Conservation (phyloP, 1,284 basidiomycete genomes). For the Ceratobasidium sp. region DNA sequence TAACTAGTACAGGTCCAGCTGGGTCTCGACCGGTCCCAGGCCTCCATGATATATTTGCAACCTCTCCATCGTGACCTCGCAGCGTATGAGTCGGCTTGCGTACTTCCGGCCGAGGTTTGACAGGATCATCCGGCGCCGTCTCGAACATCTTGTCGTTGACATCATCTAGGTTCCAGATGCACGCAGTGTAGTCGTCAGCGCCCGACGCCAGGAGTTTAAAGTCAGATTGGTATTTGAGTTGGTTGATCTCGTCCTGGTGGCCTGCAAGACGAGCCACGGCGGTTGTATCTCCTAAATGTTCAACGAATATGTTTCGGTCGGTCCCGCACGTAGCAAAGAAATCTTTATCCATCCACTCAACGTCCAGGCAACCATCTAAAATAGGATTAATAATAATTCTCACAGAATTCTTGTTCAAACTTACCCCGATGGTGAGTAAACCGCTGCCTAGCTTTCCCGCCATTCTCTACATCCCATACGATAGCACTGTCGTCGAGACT, state of each 20-base stretch:
- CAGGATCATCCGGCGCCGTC: conserved; percentile 48
- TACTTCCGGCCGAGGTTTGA: conserved; percentile 55
- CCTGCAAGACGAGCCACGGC: conserved; percentile 62
- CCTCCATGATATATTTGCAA: conserved; percentile 82
- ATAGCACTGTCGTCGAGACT: conserved; percentile 81
- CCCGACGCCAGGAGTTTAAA: conserved; percentile 80
- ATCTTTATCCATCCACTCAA: conserved; percentile 82
- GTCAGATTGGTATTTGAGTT: conserved; percentile 76
- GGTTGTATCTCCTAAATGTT: conserved; percentile 39
- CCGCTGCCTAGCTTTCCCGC: conserved; percentile 65
- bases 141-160: conserved; percentile 24
- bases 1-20: conserved; percentile 72
- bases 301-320: conserved; percentile 60
- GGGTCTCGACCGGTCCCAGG: conserved; percentile 64
- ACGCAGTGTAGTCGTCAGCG: conserved; percentile 82
- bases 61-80: conserved; percentile 74
- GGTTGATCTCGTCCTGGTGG: conserved; percentile 83
- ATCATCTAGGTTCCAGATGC: conserved; percentile 74
- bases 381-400: conserved; percentile 46
- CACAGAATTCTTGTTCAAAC: conserved; percentile 43
- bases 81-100: conserved; percentile 54
- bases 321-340: conserved; percentile 82
- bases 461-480: conserved; percentile 80
- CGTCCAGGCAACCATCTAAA: conserved; percentile 81
- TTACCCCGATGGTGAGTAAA: conserved; percentile 76